Conservation (phyloP, 257 asterid species). For the Nicotiana tomentosiformis region DNA sequence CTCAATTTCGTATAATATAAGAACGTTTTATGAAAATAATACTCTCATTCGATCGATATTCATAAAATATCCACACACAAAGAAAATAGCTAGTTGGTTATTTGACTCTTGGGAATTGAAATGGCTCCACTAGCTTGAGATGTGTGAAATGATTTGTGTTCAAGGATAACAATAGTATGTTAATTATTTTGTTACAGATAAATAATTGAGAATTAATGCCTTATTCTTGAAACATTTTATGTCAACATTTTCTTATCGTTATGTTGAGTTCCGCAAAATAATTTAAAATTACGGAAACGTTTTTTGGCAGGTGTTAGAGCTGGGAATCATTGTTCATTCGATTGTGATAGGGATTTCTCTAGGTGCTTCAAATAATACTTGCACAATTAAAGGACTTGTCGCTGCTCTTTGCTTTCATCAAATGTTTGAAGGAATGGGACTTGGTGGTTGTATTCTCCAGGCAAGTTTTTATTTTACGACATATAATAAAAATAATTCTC, state of each 20-base stretch:
- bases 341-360: constrained; percentile 38
- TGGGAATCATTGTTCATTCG: constrained; percentile 42
- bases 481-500: too few relatives aligned
- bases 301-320: constrained; percentile 30
- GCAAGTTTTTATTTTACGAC: constrained; percentile 9
- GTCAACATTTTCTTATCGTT: background rate
- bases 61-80: too few relatives aligned
- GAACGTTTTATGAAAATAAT: too few relatives aligned
- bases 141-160: too few relatives aligned
- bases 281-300: background rate
- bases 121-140: too few relatives aligned
- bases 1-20: too few relatives aligned
- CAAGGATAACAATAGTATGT: too few relatives aligned
- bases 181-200: too few relatives aligned
- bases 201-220: background rate
- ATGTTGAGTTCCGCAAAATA: background rate
- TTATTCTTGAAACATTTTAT: background rate
- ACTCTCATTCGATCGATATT: too few relatives aligned
- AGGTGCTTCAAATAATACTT: constrained; percentile 35
- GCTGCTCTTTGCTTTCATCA: constrained; percentile 47
- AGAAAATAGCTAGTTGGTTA: background rate
- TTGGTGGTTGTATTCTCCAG: constrained; percentile 51
- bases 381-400: constrained; percentile 35
- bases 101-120: too few relatives aligned
- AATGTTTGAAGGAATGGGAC: constrained; percentile 49